Conservation (phyloP, 2,329 filamentous ascomycete genomes). For the Lanzia echinophila region DNA sequence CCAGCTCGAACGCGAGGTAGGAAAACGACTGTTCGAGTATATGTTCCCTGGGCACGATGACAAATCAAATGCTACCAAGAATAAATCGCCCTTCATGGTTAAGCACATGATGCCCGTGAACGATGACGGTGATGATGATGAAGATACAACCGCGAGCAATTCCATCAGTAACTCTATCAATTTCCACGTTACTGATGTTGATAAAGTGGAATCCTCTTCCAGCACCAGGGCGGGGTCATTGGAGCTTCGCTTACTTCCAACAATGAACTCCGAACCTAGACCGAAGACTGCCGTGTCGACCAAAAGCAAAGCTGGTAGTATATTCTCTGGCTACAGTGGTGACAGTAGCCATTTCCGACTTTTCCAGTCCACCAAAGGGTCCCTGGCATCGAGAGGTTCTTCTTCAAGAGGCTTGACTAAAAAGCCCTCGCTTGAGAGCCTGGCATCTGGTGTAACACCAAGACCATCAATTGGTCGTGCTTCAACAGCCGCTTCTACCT, state of each 20-base stretch:
- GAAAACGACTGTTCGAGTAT: conserved; percentile 91
- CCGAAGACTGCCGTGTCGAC: conserved; percentile 19
- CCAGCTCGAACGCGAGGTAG: conserved; percentile 86
- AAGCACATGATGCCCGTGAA: conserved; percentile 41
- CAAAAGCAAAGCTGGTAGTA: conserved; percentile 22
- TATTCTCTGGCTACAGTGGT: conserved; percentile 23
- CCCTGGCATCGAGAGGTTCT: conserved; percentile 15
- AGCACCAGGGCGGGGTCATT: conserved; percentile 64
- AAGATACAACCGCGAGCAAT: conserved; percentile 28
- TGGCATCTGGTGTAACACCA: conserved; percentile 21
- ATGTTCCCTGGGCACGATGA: conserved; percentile 74
- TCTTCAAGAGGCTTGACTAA: conserved; percentile 23
- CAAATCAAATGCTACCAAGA: conserved; percentile 38
- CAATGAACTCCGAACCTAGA: conserved; percentile 52
- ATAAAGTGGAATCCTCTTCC: conserved; percentile 45
- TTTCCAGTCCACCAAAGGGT: conserved; percentile 34
- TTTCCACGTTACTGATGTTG: conserved; percentile 25
- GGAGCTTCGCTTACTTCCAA: conserved; percentile 77
- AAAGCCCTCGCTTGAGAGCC: conserved; percentile 29
- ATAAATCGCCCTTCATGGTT: conserved; percentile 56
- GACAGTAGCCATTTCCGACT: conserved; percentile 35
- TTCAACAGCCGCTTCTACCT: conserved; percentile 18
- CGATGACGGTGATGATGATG: conserved; percentile 30
- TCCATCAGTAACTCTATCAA: conserved; percentile 16
- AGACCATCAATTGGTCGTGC: conserved; percentile 24